Evolutionary conservation across 345 rosid genomes (phyloP).

Genomic region (Bretschneidera sinensis): DNA sequence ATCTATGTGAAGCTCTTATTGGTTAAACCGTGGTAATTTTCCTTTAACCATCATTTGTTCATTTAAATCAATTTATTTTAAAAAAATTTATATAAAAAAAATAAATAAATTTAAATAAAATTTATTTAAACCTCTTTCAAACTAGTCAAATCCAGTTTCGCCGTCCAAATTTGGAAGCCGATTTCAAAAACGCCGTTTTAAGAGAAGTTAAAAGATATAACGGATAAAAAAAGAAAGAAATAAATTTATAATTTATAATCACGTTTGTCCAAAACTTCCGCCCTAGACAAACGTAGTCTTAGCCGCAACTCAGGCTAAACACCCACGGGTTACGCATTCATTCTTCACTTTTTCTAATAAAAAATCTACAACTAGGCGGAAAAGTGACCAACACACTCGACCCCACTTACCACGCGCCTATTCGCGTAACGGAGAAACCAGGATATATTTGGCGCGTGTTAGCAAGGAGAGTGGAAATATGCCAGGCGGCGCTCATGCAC

Average conservation of each 20-base stretch:
- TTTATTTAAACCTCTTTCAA: too few relatives aligned
- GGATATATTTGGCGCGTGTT: neutral
- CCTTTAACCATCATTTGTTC: too few relatives aligned
- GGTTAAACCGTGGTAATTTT: too few relatives aligned
- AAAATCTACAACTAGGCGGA: neutral
- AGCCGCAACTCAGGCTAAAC: slow-evolving; percentile 6
- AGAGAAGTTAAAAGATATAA: neutral
- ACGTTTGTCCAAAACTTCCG: neutral
- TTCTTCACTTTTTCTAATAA: neutral
- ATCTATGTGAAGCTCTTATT: too few relatives aligned
- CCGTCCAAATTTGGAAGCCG: too few relatives aligned
- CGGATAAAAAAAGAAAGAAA: neutral
- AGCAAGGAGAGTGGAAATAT: neutral
- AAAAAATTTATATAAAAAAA: too few relatives aligned
- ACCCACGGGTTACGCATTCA: neutral
- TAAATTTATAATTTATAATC: neutral
- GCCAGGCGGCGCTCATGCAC: slow-evolving; percentile 5
- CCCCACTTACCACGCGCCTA: neutral
- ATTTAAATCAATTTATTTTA: too few relatives aligned
- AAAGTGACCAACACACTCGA: neutral
- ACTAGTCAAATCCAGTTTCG: too few relatives aligned
- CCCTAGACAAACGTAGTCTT: slow-evolving; percentile 1
- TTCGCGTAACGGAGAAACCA: neutral
- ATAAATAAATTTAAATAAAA: too few relatives aligned
- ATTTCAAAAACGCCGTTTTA: too few relatives aligned